Evolutionary conservation across 1,139 yeast genomes (phyloP).

Genomic region (Taphrina flavorubra): DNA sequence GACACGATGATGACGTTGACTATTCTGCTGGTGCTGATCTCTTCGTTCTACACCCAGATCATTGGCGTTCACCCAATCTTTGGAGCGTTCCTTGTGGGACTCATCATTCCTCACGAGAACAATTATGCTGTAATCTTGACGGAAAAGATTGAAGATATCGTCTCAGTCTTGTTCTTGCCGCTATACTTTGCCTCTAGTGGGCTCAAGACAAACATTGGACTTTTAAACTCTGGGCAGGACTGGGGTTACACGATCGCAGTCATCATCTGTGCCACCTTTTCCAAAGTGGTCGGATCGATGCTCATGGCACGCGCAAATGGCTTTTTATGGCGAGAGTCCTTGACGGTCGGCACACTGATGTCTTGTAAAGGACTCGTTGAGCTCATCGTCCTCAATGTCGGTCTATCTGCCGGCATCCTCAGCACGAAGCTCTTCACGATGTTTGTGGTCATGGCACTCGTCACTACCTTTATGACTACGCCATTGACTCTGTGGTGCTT

Average conservation of each 20-base stretch:
- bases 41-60: constrained; percentile 78
- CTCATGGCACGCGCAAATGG: constrained; percentile 67
- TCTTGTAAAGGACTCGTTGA: constrained; percentile 76
- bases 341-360: constrained; percentile 81
- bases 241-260: constrained; percentile 79
- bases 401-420: constrained; percentile 71
- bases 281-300: constrained; percentile 70
- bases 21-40: constrained; percentile 62
- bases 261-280: constrained; percentile 67
- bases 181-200: constrained; percentile 82
- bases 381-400: constrained; percentile 75
- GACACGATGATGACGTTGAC: constrained; percentile 66
- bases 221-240: constrained; percentile 66
- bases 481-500: constrained; percentile 66
- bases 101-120: constrained; percentile 77
- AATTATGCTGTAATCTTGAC: constrained; percentile 71
- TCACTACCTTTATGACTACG: constrained; percentile 75
- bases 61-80: constrained; percentile 83
- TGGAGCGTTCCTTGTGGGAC: constrained; percentile 79
- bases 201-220: constrained; percentile 67
- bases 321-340: constrained; percentile 70
- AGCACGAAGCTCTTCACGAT: constrained; percentile 70
- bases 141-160: constrained; percentile 76
- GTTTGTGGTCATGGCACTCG: constrained; percentile 80
- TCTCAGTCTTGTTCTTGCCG: constrained; percentile 71